Conservation (phyloP, 2,329 filamentous ascomycete genomes). For the Talaromyces atroroseus region DNA sequence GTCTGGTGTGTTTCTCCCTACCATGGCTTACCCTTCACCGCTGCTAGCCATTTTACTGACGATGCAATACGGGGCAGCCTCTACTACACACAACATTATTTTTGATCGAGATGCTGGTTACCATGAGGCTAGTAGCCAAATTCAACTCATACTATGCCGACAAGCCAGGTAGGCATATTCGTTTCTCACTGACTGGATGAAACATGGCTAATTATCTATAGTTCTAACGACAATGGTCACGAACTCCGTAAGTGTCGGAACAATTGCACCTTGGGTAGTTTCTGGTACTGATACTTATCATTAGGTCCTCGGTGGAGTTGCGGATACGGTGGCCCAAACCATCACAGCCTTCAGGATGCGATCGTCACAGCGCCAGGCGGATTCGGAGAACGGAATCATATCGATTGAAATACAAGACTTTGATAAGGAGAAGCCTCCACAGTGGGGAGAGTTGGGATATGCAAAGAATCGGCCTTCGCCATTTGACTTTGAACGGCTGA, state of each 20-base stretch:
- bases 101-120: conserved; percentile 80
- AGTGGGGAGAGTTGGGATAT: conserved; percentile 61
- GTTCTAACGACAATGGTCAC: conserved; percentile 99
- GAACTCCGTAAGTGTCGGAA: conserved; percentile 63
- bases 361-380: conserved; percentile 53
- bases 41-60: neutral
- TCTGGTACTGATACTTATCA: conserved; percentile 1
- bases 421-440: conserved; percentile 69
- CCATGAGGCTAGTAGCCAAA: conserved; percentile 73
- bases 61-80: conserved; percentile 54
- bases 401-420: conserved; percentile 86
- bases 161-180: conserved; percentile 60
- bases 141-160: conserved; percentile 94
- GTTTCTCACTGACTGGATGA: neutral
- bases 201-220: conserved; percentile 26
- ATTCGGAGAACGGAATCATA: conserved; percentile 60
- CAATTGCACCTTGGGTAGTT: neutral
- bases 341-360: conserved; percentile 69
- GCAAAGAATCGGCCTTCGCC: conserved; percentile 62
- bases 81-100: conserved; percentile 80
- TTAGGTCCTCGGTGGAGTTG: conserved; percentile 80
- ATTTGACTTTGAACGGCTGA: conserved; percentile 93
- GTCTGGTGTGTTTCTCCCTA: conserved; percentile 28
- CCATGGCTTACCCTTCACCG: neutral
- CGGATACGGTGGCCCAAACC: conserved; percentile 91